Evolutionary conservation across 306 rosid genomes (phyloP).

Genomic region (Gastrolobium bilobum): DNA sequence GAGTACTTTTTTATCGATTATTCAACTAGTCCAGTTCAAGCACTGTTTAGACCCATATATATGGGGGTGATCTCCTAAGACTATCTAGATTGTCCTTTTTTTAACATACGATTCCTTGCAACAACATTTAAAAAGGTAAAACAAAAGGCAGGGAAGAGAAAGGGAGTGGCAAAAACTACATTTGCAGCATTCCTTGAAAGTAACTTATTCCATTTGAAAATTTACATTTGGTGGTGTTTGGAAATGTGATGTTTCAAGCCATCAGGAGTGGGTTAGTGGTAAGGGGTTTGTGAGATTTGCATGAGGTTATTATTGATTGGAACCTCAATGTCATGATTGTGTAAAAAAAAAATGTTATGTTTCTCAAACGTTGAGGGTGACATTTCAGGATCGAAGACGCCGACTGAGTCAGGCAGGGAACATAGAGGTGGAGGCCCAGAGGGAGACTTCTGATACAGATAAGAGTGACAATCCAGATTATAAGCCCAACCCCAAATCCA

Average conservation of each 20-base stretch:
- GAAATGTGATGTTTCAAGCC: neutral
- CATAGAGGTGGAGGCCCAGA: conserved; percentile 52
- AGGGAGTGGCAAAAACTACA: neutral
- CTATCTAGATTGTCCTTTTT: too few species aligned
- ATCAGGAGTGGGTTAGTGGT: too few species aligned
- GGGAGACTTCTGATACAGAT: conserved; percentile 66
- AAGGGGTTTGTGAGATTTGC: too few species aligned
- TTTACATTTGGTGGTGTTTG: conserved; percentile 28
- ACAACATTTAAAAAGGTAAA: neutral
- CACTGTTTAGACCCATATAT: too few species aligned
- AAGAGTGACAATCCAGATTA: conserved; percentile 59
- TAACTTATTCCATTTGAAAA: neutral
- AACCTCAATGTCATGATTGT: too few species aligned
- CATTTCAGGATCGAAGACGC: conserved; percentile 71
- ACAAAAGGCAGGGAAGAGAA: neutral
- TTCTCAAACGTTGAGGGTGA: conserved; percentile 15
- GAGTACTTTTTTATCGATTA: too few species aligned
- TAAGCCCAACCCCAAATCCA: conserved; percentile 45
- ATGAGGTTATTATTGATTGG: too few species aligned
- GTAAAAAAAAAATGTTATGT: neutral
- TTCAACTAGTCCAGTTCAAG: too few species aligned
- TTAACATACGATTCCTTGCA: neutral
- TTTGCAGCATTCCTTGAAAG: neutral
- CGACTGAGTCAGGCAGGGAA: conserved; percentile 65
- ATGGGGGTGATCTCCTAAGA: too few species aligned